These are phyloP conservation scores for Begonia masoniana DNA, from an alignment of 306 rosid genomes.

Conservation along the genomic window DNA sequence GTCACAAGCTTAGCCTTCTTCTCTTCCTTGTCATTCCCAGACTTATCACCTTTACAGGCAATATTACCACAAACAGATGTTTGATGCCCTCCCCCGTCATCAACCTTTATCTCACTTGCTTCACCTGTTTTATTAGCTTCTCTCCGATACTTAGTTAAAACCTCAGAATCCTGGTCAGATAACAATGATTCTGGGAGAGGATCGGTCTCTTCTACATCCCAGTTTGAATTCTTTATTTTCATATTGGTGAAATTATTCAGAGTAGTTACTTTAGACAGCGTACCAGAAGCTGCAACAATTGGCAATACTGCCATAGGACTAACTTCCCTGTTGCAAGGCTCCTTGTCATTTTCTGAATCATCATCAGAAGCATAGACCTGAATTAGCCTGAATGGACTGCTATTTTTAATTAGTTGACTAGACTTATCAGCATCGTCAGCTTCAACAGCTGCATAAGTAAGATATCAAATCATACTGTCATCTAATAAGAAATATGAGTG, in stretches of 20 bases:
- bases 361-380: constrained; percentile 85
- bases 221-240: constrained; percentile 18
- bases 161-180: constrained; percentile 19
- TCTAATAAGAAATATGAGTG: too few relatives aligned
- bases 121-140: constrained; percentile 17
- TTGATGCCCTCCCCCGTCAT: constrained; percentile 20
- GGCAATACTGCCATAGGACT: constrained; percentile 18
- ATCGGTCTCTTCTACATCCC: constrained; percentile 17
- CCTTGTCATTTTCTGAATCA: constrained; percentile 44
- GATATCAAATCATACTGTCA: too few relatives aligned
- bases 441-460: constrained; percentile 18
- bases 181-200: constrained; percentile 16
- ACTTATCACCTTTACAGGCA: constrained; percentile 15
- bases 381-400: constrained; percentile 64
- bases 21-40: constrained; percentile 28
- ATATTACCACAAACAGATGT: constrained; percentile 9
- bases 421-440: constrained; percentile 17
- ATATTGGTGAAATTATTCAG: constrained; percentile 15
- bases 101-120: constrained; percentile 30
- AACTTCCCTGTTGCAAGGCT: constrained; percentile 19
- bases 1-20: constrained; percentile 25
- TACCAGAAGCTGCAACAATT: constrained; percentile 19
- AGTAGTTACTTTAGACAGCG: constrained; percentile 18
- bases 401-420: constrained; percentile 20
- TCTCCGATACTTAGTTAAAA: constrained; percentile 17